Base-by-base conservation (phyloP, 148 eudicot species). In the Pouteria glomerata region DNA sequence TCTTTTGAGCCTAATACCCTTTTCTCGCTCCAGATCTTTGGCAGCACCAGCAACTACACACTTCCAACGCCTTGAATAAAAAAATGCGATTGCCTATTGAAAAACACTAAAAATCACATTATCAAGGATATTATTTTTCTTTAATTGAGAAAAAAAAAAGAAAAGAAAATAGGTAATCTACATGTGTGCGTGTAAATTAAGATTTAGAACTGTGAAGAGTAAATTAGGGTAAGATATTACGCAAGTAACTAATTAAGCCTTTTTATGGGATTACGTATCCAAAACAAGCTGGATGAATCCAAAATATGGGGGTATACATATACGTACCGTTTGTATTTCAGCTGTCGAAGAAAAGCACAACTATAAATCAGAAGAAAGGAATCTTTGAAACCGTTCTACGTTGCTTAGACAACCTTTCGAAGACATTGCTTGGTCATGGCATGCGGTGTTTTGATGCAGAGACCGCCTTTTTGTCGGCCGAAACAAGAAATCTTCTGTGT, bases 401-500 rank as follows among this genome's bases (percentile, higher is more conserved):
- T 82, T 74, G 34, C 34, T 63, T 3, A 83, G 75, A 70, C 57
- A 51, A 65, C 68, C 78, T 34, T 70, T 78, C 35, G 73, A 73
- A 68, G 80, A 61, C 74, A 69, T 77, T 63, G 83, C 82, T 30
- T 79, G 87, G 77, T 78, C 85, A 78, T 70, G 72, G 73, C 77
- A 77, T 55, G 73, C 66, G 23, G 26, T 63, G 80, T 70, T 74
- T 50, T 53, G 63, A 47, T 66, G 72, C 82, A 76, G 76, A 37
- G 63, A 74, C 69, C 65, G 69, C 35, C 76, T 78, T 68, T 75
- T 85, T 66, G 68, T 73, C 73, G 55, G 68, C 74, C 87, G 82
- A 68, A 66, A 76, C 75, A 93, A 77, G 66, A 74, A 79, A 68
- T 93, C 98, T 74, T 90, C 93, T 11, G 96, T 88, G 67, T 84